Evolutionary conservation across 208 protist species (phyloP).

Genomic region (Leishmania major): DNA sequence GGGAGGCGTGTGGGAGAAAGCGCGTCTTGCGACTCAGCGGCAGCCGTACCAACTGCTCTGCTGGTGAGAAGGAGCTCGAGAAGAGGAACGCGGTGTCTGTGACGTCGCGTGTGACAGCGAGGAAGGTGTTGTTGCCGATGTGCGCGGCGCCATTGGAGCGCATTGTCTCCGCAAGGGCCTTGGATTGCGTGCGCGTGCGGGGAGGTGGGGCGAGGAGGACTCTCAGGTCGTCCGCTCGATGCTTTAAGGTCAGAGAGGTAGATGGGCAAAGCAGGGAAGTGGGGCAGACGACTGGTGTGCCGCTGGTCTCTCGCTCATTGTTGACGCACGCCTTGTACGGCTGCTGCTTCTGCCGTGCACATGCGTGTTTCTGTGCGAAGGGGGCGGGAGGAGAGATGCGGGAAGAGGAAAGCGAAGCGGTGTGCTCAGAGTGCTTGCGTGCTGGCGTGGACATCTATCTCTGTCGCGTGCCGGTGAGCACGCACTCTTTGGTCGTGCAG

Average conservation of each 20-base stretch:
- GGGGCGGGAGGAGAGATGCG: background rate
- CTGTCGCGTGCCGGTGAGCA: background rate
- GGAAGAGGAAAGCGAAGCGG: background rate
- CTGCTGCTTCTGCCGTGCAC: background rate
- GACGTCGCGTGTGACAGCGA: conserved; percentile 47
- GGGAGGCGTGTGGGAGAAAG: conserved; percentile 28
- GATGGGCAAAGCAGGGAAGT: background rate
- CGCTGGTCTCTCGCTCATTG: background rate
- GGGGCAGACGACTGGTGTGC: background rate
- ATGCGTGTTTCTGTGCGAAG: background rate
- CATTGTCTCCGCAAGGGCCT: conserved; percentile 36
- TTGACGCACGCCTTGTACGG: background rate
- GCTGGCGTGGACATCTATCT: too few relatives aligned
- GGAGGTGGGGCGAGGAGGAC: background rate
- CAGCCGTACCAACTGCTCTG: conserved; percentile 39
- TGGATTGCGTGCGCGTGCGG: background rate
- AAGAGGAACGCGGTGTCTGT: conserved; percentile 54
- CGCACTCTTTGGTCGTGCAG: too few relatives aligned
- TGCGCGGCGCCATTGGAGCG: conserved; percentile 81
- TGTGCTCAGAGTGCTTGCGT: background rate
- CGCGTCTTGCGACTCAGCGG: conserved; percentile 35
- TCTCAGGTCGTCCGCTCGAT: background rate
- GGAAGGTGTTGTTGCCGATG: conserved; percentile 84
- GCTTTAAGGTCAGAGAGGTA: background rate
- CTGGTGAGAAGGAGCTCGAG: conserved; percentile 52